These are phyloP conservation scores for Apophysomyces ossiformis DNA, from an alignment of 371 early-diverging fungal genomes.

Conservation along the genomic window DNA sequence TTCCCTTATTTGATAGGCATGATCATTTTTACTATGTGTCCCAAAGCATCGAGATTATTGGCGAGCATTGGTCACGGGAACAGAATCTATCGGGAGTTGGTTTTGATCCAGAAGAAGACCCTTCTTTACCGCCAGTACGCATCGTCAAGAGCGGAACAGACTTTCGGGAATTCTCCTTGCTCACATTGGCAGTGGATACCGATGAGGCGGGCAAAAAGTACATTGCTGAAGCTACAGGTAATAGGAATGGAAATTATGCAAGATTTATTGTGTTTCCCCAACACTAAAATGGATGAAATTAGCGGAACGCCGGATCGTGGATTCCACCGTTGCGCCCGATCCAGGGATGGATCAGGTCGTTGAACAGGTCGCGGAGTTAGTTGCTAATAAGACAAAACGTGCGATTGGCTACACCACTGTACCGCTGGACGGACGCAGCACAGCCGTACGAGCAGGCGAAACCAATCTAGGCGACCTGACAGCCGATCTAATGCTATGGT, in stretches of 20 bases:
- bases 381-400: slow-evolving; percentile 48
- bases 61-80: slow-evolving; percentile 36
- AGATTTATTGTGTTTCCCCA: too few species aligned
- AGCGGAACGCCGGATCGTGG: slow-evolving; percentile 48
- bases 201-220: slow-evolving; percentile 26
- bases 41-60: slow-evolving; percentile 41
- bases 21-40: slow-evolving; percentile 67
- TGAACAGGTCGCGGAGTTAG: slow-evolving; percentile 36
- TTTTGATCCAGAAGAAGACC: slow-evolving; percentile 40
- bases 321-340: slow-evolving; percentile 37
- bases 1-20: slow-evolving; percentile 40
- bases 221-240: slow-evolving; percentile 35
- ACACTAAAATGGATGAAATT: neutral
- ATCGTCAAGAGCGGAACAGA: slow-evolving; percentile 70
- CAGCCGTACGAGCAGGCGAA: slow-evolving; percentile 57
- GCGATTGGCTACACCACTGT: slow-evolving; percentile 54
- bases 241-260: too few species aligned
- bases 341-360: slow-evolving; percentile 44
- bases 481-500: slow-evolving; percentile 62
- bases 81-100: slow-evolving; percentile 33
- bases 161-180: slow-evolving; percentile 60
- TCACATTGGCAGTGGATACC: slow-evolving; percentile 36
- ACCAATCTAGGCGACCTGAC: slow-evolving; percentile 64
- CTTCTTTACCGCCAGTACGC: slow-evolving; percentile 34
- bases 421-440: slow-evolving; percentile 60